phyloP scores from a whole-genome alignment of 805 yeast genomes.

The Ogataea neopini region DNA sequence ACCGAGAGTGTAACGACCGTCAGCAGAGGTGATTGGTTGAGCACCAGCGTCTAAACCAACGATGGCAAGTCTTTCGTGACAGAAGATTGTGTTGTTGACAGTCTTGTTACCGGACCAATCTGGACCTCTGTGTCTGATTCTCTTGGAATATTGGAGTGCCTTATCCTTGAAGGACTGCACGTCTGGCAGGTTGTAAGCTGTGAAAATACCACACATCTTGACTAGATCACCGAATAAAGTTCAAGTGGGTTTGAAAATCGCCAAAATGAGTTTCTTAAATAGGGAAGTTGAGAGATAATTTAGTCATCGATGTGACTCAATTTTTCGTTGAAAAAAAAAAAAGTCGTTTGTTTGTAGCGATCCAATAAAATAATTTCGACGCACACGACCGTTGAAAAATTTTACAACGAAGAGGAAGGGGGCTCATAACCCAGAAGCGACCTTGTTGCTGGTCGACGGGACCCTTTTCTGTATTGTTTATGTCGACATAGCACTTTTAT shows the following conservation, averaged over 20 bases:
- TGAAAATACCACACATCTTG: constrained; percentile 96
- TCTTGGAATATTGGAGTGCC: constrained; percentile 87
- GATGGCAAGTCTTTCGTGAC: constrained; percentile 96
- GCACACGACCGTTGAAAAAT: constrained; percentile 2
- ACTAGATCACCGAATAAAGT: constrained; percentile 1
- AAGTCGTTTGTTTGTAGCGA: neutral
- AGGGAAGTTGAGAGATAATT: neutral
- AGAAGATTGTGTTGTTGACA: constrained; percentile 77
- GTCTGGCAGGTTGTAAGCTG: constrained; percentile 81
- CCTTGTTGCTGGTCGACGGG: too few species aligned
- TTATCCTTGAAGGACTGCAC: constrained; percentile 78
- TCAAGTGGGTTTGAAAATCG: too few species aligned
- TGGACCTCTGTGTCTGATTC: constrained; percentile 98
- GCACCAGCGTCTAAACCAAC: constrained; percentile 98
- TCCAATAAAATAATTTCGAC: neutral
- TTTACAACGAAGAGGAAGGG: neutral
- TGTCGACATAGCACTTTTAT: neutral
- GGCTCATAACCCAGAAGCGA: constrained; percentile 1
- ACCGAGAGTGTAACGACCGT: constrained; percentile 69
- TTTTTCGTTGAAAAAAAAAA: neutral
- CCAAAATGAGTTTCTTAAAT: neutral
- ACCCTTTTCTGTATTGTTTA: too few species aligned
- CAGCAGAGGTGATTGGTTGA: constrained; percentile 88
- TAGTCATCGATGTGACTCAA: neutral
- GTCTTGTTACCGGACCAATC: constrained; percentile 95